Evolutionary conservation across 768 basidiomycete species (phyloP).

Genomic region (Artomyces pyxidatus): DNA sequence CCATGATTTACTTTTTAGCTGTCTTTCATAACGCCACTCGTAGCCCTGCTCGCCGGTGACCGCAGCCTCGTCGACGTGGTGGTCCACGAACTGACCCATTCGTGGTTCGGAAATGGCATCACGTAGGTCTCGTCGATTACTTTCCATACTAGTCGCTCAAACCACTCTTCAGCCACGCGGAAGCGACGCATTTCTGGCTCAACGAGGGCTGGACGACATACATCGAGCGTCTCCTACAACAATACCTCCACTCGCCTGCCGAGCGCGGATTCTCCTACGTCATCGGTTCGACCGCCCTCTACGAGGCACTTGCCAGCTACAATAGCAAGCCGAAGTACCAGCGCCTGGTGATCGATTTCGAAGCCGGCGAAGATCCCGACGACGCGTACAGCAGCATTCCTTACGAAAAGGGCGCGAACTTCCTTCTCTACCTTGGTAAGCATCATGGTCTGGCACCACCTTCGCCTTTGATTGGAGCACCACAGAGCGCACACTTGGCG

Average conservation of each 20-base stretch:
- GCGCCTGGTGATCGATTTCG: constrained; percentile 68
- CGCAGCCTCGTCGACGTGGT: constrained; percentile 82
- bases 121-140: constrained; percentile 35
- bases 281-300: constrained; percentile 63
- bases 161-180: constrained; percentile 39
- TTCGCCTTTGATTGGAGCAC: too few relatives aligned
- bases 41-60: constrained; percentile 82
- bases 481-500: constrained; percentile 66
- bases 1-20: neutral
- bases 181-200: constrained; percentile 80
- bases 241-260: constrained; percentile 61
- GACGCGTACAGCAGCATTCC: constrained; percentile 69
- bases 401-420: constrained; percentile 87
- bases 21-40: constrained; percentile 2
- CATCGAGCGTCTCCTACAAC: constrained; percentile 73
- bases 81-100: constrained; percentile 80
- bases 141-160: neutral
- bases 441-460: too few relatives aligned
- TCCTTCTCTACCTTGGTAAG: constrained; percentile 76
- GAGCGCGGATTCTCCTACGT: constrained; percentile 76
- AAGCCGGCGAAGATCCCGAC: constrained; percentile 68
- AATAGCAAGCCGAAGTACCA: constrained; percentile 63
- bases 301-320: constrained; percentile 62
- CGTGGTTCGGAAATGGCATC: constrained; percentile 90
- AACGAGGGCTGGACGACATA: constrained; percentile 96